Percentiles rank a stretch among this genome's conserved stretches.
These are phyloP conservation scores for Candida neerlandica DNA, from an alignment of 1,139 yeast species.

Conservation along the genomic window DNA sequence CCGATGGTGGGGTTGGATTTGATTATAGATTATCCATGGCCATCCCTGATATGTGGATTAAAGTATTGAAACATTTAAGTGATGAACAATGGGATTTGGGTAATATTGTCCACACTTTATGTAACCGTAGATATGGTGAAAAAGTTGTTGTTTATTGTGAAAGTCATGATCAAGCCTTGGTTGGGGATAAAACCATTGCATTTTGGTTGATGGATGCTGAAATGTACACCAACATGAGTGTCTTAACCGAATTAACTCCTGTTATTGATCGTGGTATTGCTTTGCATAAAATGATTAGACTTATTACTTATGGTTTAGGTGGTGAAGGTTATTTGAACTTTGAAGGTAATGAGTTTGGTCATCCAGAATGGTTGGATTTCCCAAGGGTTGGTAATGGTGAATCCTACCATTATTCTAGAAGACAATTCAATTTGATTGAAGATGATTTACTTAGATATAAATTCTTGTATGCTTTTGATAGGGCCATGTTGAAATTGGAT, in stretches of 20 bases:
- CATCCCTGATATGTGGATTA: constrained; percentile 98
- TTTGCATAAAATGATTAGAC: constrained; percentile 85
- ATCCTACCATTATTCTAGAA: constrained; percentile 90
- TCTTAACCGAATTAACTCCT: constrained; percentile 68
- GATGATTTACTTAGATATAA: constrained; percentile 81
- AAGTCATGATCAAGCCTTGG: constrained; percentile 96
- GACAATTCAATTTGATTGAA: constrained; percentile 86
- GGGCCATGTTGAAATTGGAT: constrained; percentile 81
- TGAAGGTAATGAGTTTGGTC: constrained; percentile 98
- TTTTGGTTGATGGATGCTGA: constrained; percentile 99
- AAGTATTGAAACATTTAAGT: constrained; percentile 73
- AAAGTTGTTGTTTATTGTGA: constrained; percentile 92
- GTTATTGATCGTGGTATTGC: constrained; percentile 87
- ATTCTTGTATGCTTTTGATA: constrained; percentile 76
- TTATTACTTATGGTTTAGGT: constrained; percentile 83
- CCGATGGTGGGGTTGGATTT: constrained; percentile 86
- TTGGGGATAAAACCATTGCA: constrained; percentile 94
- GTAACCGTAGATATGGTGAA: constrained; percentile 88
- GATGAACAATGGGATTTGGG: constrained; percentile 96
- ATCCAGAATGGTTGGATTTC: constrained; percentile 98
- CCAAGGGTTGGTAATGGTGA: constrained; percentile 88
- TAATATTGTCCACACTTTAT: constrained; percentile 73
- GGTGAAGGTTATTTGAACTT: constrained; percentile 96
- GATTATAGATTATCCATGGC: constrained; percentile 97
- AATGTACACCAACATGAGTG: constrained; percentile 96